Conservation (phyloP, 441 rosid genomes). For the Corymbia citriodora region DNA sequence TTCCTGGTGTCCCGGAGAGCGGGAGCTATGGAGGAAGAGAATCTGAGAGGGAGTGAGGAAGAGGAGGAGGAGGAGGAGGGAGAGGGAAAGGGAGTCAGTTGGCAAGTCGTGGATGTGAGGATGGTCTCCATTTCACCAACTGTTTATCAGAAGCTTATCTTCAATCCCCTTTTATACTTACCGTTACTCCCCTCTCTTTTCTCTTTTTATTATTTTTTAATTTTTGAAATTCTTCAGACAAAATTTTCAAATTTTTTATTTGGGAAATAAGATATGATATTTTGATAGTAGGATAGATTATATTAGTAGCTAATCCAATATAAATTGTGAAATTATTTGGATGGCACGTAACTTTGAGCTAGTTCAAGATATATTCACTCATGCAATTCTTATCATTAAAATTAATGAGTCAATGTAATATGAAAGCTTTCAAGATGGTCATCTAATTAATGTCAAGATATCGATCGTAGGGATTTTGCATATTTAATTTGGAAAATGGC, state of each 20-base stretch:
- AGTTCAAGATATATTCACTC: not conserved
- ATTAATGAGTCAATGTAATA: not conserved
- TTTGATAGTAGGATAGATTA: not conserved
- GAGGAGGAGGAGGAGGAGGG: slow-evolving; percentile 10
- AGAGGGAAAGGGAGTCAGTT: slow-evolving; percentile 17
- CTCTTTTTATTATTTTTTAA: not conserved
- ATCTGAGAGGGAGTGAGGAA: slow-evolving; percentile 6
- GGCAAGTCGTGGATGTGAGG: slow-evolving; percentile 27
- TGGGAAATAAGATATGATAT: not conserved
- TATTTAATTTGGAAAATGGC: not conserved
- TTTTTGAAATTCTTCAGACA: not conserved
- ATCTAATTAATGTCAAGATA: not conserved
- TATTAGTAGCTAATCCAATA: not conserved
- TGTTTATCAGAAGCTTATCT: not conserved
- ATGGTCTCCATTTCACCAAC: slow-evolving; percentile 38
- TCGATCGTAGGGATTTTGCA: not conserved
- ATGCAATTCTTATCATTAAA: accelerated
- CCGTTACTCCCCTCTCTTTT: not conserved
- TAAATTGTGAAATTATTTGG: not conserved
- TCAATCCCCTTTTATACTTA: slow-evolving; percentile 19
- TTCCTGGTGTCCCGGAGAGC: slow-evolving; percentile 11
- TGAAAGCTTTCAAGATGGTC: not conserved
- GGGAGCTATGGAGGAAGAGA: slow-evolving; percentile 23
- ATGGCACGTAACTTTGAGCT: not conserved
- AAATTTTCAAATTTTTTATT: not conserved